Base-by-base conservation (phyloP, 352 stramenopile species). In the Peronospora belbahrii region DNA sequence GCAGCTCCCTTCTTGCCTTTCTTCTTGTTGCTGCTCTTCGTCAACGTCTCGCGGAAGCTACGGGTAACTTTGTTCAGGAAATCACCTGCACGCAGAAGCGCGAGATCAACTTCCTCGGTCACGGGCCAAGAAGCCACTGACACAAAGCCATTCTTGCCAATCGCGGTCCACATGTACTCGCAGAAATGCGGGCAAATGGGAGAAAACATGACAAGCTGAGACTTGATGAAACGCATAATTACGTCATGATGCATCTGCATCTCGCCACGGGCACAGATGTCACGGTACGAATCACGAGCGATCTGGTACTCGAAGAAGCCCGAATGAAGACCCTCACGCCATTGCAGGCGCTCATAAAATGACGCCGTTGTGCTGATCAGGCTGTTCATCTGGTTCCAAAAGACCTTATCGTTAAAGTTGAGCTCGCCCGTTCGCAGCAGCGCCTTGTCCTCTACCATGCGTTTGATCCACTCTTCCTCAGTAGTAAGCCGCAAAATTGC, bases 261-360 rank as follows among this genome's bases (percentile, higher is more conserved):
- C 45, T 87, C 66, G 34, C 81, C 76, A 47, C 82, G 82, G 15
- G 31, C 36, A 69, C 94, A 98, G 47, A 96, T 97, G 67, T 97
- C 95, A 59, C 96, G 88, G 78, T 99, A 99, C 48, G 90, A 76
- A 70, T 99, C 96, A 42, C 96, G 87, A 24, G 95, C 94, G 56
- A 98, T 92, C 66, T 98, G 90, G 76, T 99, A 97, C 57, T 99
- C 95, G 62, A 97, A 99, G 83, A 97, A 99, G 38, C 93, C 95
- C n/a, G 85, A 74, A 70, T 98, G 95, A 17, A 99, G 74, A 40
- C 95, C 97, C 49, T 99, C 96, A 42, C 96, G 86, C 85, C 90
- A 98, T 58, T 91, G 84, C 61, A 98, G 93, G 30, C 72, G 69
- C 39, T 94, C 79, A 63, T 88, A 97, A 48, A 81, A 87, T 62